A percentile compares a stretch with the other conserved stretches of the same genome.
These are phyloP conservation scores for Alopecurus myosuroides DNA, from an alignment of 176 grass and related monocot genomes.

Conservation along the genomic window DNA sequence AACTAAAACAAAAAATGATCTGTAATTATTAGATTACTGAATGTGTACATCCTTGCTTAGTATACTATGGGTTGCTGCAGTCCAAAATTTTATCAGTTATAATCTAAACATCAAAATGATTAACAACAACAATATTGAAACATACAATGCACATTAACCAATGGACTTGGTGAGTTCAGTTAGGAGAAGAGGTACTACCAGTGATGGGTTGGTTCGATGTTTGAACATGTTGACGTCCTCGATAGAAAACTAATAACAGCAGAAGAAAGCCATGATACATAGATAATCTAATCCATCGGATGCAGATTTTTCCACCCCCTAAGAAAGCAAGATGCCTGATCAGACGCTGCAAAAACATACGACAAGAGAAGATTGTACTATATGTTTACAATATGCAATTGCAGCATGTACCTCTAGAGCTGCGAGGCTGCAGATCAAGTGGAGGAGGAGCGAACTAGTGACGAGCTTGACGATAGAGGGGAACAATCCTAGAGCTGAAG, in stretches of 20 bases:
- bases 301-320: neutral
- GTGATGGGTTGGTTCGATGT: fast-evolving
- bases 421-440: neutral
- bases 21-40: too few relatives aligned
- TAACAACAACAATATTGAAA: neutral
- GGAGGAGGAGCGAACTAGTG: neutral
- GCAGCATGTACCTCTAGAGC: neutral
- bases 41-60: too few relatives aligned
- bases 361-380: neutral
- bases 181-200: neutral
- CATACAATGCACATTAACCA: neutral
- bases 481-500: neutral
- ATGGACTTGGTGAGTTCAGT: neutral
- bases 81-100: too few relatives aligned
- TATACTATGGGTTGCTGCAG: too few relatives aligned
- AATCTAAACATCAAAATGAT: too few relatives aligned
- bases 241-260: neutral
- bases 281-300: neutral
- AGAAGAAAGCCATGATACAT: neutral
- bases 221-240: neutral
- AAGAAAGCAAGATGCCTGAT: neutral
- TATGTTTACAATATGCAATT: neutral
- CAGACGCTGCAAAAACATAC: neutral
- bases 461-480: neutral
- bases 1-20: too few relatives aligned